Evolutionary conservation across 2,329 filamentous ascomycete species (phyloP).

Genomic region (Penicillium sp.): DNA sequence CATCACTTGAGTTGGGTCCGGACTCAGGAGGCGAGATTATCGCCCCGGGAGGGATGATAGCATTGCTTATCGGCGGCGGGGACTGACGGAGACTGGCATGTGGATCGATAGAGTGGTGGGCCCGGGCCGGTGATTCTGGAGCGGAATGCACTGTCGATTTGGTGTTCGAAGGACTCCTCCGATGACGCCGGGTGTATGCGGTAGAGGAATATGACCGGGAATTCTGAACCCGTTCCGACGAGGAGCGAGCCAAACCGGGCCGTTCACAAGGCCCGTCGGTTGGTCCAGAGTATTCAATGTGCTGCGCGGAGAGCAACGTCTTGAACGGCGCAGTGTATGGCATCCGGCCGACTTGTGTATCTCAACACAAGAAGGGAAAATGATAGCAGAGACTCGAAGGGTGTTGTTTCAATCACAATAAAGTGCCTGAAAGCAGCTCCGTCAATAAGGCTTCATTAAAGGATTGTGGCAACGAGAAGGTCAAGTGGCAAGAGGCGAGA

Average conservation of each 20-base stretch:
- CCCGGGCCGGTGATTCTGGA: slow-evolving; percentile 25
- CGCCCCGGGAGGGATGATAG: slow-evolving; percentile 75
- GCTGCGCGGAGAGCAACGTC: slow-evolving; percentile 55
- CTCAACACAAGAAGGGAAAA: slow-evolving; percentile 28
- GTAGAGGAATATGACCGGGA: slow-evolving; percentile 59
- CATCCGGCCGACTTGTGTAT: slow-evolving; percentile 45
- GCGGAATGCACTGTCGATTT: slow-evolving; percentile 34
- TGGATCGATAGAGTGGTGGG: slow-evolving; percentile 33
- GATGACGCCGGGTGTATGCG: slow-evolving; percentile 61
- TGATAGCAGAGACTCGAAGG: not conserved
- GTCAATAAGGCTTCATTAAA: slow-evolving; percentile 9
- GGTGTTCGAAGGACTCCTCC: slow-evolving; percentile 55
- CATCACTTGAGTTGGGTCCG: slow-evolving; percentile 74
- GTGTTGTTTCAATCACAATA: slow-evolving; percentile 9
- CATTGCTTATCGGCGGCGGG: slow-evolving; percentile 74
- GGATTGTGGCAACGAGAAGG: slow-evolving; percentile 12
- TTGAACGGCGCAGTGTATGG: slow-evolving; percentile 52
- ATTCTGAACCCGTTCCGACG: slow-evolving; percentile 45
- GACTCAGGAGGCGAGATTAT: slow-evolving; percentile 92
- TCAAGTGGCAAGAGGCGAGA: slow-evolving; percentile 10
- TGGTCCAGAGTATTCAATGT: slow-evolving; percentile 52
- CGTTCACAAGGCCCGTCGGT: slow-evolving; percentile 23
- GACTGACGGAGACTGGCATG: slow-evolving; percentile 73
- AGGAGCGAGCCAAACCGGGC: slow-evolving; percentile 20
- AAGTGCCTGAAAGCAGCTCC: slow-evolving; percentile 4